Percentiles rank a stretch among this genome's conserved stretches.
Evolutionary conservation across 2,329 filamentous ascomycete genomes (phyloP).

Genomic region (Fusarium tricinctum): DNA sequence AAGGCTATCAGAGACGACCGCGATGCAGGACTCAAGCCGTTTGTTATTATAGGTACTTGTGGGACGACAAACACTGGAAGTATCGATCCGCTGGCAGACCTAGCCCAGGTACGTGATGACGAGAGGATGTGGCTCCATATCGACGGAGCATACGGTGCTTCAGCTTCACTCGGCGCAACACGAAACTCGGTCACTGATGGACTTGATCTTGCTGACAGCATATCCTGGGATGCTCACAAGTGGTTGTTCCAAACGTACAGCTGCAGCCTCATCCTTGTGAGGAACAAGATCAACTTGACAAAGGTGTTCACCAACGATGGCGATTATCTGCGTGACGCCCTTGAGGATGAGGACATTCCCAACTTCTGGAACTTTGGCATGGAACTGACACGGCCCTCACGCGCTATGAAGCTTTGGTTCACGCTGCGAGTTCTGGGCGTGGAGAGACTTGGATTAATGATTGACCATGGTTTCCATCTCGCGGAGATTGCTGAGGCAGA

Average conservation of each 20-base stretch:
- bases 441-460: constrained; percentile 4
- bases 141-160: constrained; percentile 24
- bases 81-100: background rate
- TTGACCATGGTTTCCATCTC: constrained; percentile 10
- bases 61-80: constrained; percentile 24
- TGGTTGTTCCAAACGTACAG: constrained; percentile 28
- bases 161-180: background rate
- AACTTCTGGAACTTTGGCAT: constrained; percentile 30
- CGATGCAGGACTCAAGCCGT: constrained; percentile 2
- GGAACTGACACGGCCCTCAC: constrained; percentile 15
- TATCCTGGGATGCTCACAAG: constrained; percentile 29
- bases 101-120: constrained; percentile 1
- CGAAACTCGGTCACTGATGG: background rate
- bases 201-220: constrained; percentile 22
- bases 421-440: constrained; percentile 20
- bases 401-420: constrained; percentile 23
- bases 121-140: constrained; percentile 29
- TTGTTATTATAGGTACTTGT: constrained; percentile 14
- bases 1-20: constrained; percentile 7
- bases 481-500: constrained; percentile 9
- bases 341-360: constrained; percentile 23
- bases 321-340: constrained; percentile 22
- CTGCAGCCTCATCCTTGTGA: constrained; percentile 17
- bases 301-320: constrained; percentile 23
- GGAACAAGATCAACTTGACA: background rate